Evolutionary conservation across 140 eudicot species (phyloP), one percentile per base, ranked within the genome.

Genomic region (Senecio squalidus): DNA sequence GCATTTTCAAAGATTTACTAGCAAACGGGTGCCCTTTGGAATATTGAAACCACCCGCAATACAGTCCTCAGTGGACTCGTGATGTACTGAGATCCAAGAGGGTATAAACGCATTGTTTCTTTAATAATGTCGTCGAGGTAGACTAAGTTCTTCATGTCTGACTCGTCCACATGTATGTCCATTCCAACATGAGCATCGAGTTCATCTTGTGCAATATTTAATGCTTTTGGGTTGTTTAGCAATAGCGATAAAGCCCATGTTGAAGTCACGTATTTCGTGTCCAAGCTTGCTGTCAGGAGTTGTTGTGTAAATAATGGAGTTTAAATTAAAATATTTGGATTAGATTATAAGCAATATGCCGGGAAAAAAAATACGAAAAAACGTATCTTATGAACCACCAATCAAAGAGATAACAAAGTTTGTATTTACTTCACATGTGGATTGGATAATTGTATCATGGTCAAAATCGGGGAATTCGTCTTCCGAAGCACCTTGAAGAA

Each of bases 121-220:
- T 64, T 64, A 36, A 64, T 50, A 31, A 50, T 15, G 23, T 60
- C 70, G 8, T 64, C 60, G 13, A 62, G 47, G 68, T 62, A 62
- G 56, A 30, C 46, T 14, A 62, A 46, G 46, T 28, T 62, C 10
- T 33, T 33, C 40, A 33, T 33, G 40, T 33, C 40, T 4, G 40
- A 9, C 40, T 33, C 40, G 10, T 33, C 40, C 40, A 33, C 40
- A 13, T 6, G 40, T 33, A 9, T 33, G 11, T 31, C 38, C 38
- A 5, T 3, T 31, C 38, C 9, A 10, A 31, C 1, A 10, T 2
- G 38, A 6, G 5, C 38, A 31, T 31, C 38, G 9, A 31, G 5
- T 31, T 31, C 38, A 1, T 6, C 38, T 31, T 31, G 38, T 6
- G 38, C 38, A 6, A 31, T 31, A 4, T 33, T 13, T 33, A 33